Evolutionary conservation across 106 monocot genomes (phyloP).

Genomic region (Acanthochlamys bracteata): DNA sequence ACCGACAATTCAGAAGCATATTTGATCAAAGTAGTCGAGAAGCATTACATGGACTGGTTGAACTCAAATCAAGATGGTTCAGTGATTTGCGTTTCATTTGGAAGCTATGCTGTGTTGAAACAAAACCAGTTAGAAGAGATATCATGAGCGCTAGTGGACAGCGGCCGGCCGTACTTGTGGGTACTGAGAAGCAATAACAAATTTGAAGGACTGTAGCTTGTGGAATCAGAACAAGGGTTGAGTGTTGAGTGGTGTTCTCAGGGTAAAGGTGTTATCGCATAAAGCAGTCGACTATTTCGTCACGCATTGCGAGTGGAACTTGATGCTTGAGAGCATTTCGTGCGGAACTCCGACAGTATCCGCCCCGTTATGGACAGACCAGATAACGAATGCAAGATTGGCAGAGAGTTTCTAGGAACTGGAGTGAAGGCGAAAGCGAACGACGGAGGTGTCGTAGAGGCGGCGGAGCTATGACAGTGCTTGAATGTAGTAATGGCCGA

Average conservation of each 20-base stretch:
- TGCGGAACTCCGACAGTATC: conserved; percentile 25
- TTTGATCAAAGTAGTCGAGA: neutral
- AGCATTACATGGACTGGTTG: neutral
- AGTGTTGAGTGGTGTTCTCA: neutral
- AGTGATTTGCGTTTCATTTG: conserved; percentile 72
- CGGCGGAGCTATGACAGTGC: neutral
- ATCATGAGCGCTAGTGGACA: neutral
- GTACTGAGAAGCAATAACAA: neutral
- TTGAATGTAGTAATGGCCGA: conserved; percentile 8
- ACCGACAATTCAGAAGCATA: neutral
- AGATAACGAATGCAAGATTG: neutral
- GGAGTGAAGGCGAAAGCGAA: neutral
- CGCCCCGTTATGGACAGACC: conserved; percentile 7
- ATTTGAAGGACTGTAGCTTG: neutral
- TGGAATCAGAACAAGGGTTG: neutral
- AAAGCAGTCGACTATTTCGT: conserved; percentile 4
- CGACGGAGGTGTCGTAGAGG: neutral
- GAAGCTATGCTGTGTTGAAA: conserved; percentile 26
- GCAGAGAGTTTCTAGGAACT: neutral
- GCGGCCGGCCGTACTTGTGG: neutral
- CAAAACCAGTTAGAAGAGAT: conserved; percentile 41
- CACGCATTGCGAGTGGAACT: conserved; percentile 16
- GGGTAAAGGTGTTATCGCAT: neutral
- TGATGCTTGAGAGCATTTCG: conserved; percentile 19
- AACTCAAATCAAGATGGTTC: conserved; percentile 12